Evolutionary conservation across 2,329 filamentous ascomycete species (phyloP).

Genomic region (Alternaria panax): DNA sequence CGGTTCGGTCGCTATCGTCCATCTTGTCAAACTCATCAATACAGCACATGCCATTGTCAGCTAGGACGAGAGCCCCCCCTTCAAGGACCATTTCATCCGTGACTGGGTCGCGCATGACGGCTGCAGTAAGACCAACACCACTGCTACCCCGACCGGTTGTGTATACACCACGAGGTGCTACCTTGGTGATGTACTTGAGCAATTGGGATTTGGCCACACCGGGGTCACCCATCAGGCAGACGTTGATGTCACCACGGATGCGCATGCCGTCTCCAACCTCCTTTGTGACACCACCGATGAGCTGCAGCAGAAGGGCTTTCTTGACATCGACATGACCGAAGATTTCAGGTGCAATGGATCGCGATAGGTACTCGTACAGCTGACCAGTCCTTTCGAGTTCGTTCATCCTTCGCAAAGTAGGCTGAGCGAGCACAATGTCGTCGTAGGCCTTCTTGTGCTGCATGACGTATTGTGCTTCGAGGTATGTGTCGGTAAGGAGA

Average conservation of each 20-base stretch:
- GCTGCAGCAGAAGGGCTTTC: constrained; percentile 91
- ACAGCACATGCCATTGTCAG: constrained; percentile 84
- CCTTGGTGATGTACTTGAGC: constrained; percentile 97
- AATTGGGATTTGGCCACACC: constrained; percentile 99
- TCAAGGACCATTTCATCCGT: constrained; percentile 87
- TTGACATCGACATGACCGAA: constrained; percentile 97
- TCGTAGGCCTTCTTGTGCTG: constrained; percentile 99
- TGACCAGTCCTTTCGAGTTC: constrained; percentile 85
- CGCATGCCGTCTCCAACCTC: constrained; percentile 98
- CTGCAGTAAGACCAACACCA: constrained; percentile 81
- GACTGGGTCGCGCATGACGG: constrained; percentile 83
- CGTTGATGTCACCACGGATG: constrained; percentile 98
- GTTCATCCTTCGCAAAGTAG: constrained; percentile 82
- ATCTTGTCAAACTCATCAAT: constrained; percentile 92
- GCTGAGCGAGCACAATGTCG: constrained; percentile 83
- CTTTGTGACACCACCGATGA: constrained; percentile 96
- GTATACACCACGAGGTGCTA: constrained; percentile 90
- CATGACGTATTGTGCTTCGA: constrained; percentile 90
- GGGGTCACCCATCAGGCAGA: constrained; percentile 98
- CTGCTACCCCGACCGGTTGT: constrained; percentile 82
- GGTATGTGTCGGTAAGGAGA: constrained; percentile 94
- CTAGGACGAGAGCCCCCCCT: constrained; percentile 78
- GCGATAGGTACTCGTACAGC: constrained; percentile 93
- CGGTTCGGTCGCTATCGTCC: constrained; percentile 82
- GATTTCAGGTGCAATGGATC: constrained; percentile 97